Conservation (phyloP, 306 rosid species). For the Malus fusca region DNA sequence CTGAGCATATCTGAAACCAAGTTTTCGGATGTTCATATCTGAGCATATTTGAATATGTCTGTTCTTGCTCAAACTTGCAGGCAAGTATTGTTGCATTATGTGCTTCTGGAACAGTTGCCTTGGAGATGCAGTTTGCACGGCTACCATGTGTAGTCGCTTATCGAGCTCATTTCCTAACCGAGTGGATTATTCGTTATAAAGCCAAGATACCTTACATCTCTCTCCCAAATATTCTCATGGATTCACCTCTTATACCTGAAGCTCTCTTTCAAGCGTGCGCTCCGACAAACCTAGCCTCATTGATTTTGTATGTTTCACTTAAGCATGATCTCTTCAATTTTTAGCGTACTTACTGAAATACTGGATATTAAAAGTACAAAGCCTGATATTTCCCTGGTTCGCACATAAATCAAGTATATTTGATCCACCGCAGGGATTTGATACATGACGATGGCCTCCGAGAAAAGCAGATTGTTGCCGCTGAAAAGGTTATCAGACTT, state of each 20-base stretch:
- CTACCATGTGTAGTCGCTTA: conserved; percentile 78
- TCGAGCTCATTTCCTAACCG: conserved; percentile 81
- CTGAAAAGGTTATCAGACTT: conserved; percentile 51
- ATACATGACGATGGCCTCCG: conserved; percentile 33
- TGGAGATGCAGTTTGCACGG: conserved; percentile 81
- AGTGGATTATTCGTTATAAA: conserved; percentile 55
- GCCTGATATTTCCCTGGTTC: neutral
- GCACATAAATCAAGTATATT: neutral
- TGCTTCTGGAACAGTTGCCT: conserved; percentile 81
- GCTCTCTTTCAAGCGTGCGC: conserved; percentile 65
- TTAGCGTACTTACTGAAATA: neutral
- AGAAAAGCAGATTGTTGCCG: conserved; percentile 57
- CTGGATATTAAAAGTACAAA: neutral
- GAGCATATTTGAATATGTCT: neutral
- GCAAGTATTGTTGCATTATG: conserved; percentile 84
- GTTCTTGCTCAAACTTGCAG: conserved; percentile 34
- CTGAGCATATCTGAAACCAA: neutral
- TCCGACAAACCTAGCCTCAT: conserved; percentile 40
- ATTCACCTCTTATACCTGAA: conserved; percentile 71
- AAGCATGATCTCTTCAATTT: neutral
- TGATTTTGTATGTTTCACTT: conserved; percentile 39
- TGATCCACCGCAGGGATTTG: conserved; percentile 42
- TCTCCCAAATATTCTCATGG: conserved; percentile 78
- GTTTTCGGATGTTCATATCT: neutral
- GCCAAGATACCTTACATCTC: conserved; percentile 68